Evolutionary conservation across 805 yeast genomes (phyloP).

Genomic region (Starmerella vaccinii): DNA sequence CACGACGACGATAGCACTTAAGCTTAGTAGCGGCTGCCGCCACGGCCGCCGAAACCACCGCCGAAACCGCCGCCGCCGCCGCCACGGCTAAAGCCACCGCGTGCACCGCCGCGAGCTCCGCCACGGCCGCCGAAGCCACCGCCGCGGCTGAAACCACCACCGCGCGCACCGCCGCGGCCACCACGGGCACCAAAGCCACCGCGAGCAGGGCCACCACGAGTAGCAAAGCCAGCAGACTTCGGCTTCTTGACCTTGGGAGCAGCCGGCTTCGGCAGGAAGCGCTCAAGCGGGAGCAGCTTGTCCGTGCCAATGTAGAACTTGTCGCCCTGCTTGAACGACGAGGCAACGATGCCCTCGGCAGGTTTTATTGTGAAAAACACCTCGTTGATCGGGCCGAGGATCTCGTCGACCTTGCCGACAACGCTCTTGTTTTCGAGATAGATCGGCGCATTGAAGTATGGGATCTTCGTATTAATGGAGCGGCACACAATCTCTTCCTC

Average conservation of each 20-base stretch:
- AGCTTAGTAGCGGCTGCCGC: background rate
- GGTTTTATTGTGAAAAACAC: slow-evolving; percentile 97
- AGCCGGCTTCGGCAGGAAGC: slow-evolving; percentile 88
- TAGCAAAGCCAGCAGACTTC: slow-evolving; percentile 64
- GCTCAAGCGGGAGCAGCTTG: slow-evolving; percentile 86
- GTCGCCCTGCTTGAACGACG: slow-evolving; percentile 89
- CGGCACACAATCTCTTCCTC: slow-evolving; percentile 97
- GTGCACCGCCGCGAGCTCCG: slow-evolving; percentile 31
- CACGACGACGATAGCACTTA: background rate
- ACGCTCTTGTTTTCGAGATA: slow-evolving; percentile 91
- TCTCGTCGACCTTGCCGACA: slow-evolving; percentile 96
- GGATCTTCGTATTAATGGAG: slow-evolving; percentile 85
- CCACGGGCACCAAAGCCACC: slow-evolving; percentile 39
- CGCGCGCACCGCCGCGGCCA: slow-evolving; percentile 40
- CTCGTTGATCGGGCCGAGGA: slow-evolving; percentile 93
- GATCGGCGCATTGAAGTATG: slow-evolving; percentile 98
- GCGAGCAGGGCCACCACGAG: slow-evolving; percentile 37
- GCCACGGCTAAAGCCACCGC: slow-evolving; percentile 25
- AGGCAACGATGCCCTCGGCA: slow-evolving; percentile 89
- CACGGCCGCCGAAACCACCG: slow-evolving; percentile 19
- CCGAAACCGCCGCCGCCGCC: slow-evolving; percentile 20
- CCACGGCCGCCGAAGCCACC: slow-evolving; percentile 33
- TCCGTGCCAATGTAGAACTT: slow-evolving; percentile 93
- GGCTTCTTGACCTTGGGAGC: slow-evolving; percentile 35
- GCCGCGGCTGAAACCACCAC: slow-evolving; percentile 28